Evolutionary conservation across 306 rosid species (phyloP).

Genomic region (Mimosa pudica): DNA sequence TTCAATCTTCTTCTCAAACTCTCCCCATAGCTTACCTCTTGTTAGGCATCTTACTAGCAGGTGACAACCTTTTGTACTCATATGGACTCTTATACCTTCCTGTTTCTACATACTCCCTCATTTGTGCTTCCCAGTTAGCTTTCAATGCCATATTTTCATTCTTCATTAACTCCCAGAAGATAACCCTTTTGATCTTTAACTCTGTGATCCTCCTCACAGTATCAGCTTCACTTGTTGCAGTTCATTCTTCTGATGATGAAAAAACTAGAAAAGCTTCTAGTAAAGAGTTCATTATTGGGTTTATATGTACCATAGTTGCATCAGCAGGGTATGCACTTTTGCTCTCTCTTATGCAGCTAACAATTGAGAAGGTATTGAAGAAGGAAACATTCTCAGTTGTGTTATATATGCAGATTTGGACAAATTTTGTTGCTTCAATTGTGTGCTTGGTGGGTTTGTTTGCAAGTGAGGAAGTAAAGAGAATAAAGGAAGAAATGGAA

Average conservation of each 20-base stretch:
- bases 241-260: conserved; percentile 54
- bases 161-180: conserved; percentile 67
- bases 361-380: conserved; percentile 63
- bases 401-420: conserved; percentile 70
- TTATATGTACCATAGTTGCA: conserved; percentile 56
- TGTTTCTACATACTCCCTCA: conserved; percentile 72
- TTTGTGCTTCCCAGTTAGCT: conserved; percentile 70
- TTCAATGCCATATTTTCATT: conserved; percentile 73
- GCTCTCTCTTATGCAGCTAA: conserved; percentile 65
- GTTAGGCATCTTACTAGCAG: conserved; percentile 56
- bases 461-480: conserved; percentile 59
- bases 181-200: conserved; percentile 54
- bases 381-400: conserved; percentile 66
- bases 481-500: conserved; percentile 56
- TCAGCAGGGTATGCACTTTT: conserved; percentile 66
- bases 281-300: conserved; percentile 44
- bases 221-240: conserved; percentile 62
- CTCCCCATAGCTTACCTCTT: conserved; percentile 47
- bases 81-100: conserved; percentile 67
- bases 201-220: conserved; percentile 60
- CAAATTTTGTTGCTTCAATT: conserved; percentile 57
- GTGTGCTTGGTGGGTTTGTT: conserved; percentile 61
- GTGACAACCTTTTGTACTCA: conserved; percentile 62
- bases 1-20: conserved; percentile 26
- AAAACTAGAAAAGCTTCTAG: conserved; percentile 41